A percentile compares a stretch with the other conserved stretches of the same genome.
Conservation (phyloP, 345 rosid genomes). For the Syzygium grande region DNA sequence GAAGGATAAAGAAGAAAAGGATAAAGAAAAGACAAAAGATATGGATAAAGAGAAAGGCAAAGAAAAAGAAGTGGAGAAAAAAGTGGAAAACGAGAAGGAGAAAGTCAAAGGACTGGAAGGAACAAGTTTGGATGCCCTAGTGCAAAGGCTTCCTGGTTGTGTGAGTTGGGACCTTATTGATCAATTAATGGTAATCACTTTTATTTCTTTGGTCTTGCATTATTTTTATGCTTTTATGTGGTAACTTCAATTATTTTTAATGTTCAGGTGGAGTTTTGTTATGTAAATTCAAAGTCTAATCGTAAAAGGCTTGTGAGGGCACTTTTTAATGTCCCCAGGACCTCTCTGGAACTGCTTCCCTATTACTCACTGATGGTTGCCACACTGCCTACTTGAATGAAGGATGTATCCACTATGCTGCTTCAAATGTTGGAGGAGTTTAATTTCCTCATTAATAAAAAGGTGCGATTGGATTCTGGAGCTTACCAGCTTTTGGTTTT, state of each 20-base stretch:
- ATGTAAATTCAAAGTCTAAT: slow-evolving; percentile 88
- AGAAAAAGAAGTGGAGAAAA: slow-evolving; percentile 77
- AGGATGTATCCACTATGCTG: slow-evolving; percentile 84
- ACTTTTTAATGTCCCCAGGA: slow-evolving; percentile 90
- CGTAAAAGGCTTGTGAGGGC: slow-evolving; percentile 95
- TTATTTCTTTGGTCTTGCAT: not conserved
- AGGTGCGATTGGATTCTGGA: slow-evolving; percentile 28
- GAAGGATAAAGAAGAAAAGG: slow-evolving; percentile 51
- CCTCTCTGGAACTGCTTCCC: slow-evolving; percentile 92
- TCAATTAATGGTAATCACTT: slow-evolving; percentile 73
- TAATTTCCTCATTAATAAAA: slow-evolving; percentile 85
- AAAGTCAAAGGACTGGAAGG: slow-evolving; percentile 85
- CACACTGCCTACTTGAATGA: slow-evolving; percentile 89
- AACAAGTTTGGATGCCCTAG: slow-evolving; percentile 79
- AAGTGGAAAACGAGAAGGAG: slow-evolving; percentile 79
- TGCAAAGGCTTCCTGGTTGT: slow-evolving; percentile 94
- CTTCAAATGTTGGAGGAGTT: slow-evolving; percentile 96
- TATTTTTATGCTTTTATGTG: not conserved
- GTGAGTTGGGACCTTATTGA: slow-evolving; percentile 98
- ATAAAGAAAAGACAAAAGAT: slow-evolving; percentile 17
- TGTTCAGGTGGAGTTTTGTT: slow-evolving; percentile 93
- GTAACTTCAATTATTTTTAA: not conserved
- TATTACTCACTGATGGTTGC: slow-evolving; percentile 98
- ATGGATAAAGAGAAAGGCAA: slow-evolving; percentile 62
- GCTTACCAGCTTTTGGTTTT: not conserved